Base-by-base conservation (phyloP, 495 filamentous ascomycete genomes). In the Penicillium psychrofluorescens region DNA sequence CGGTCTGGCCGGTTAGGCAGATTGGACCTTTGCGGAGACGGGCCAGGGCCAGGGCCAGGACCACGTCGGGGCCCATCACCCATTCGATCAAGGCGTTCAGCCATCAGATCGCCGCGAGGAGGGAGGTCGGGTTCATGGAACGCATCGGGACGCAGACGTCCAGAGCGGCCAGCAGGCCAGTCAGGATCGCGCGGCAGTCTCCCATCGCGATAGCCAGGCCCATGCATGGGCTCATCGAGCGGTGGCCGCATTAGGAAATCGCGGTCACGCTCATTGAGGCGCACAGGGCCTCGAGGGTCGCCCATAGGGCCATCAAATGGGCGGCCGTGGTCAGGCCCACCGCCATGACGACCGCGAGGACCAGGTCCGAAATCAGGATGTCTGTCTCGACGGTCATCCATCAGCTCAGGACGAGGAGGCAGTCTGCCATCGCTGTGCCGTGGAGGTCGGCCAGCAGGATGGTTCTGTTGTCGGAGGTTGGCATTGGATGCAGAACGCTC, bases 171-270 rank as follows among this genome's bases (percentile, higher is more conserved):
- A 36, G 43, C 36, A 9, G 57, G 56, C 67, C 67, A 69, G 3
- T 67, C 67, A 10, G 48, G 43, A 9, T 68, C 67, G 14, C 64
- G 56, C 29, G 48, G 57, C 34, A 48, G 45, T 10, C 63, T 57
- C 14, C 51, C 51, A 8, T 71, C 69, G 16, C 66, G 64, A 41
- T 66, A 56, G 11, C 60, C 40, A n/a, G 58, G 56, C 1, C 61
- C 61, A 34, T 62, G 69, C 58, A 69, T 71, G 9, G 64, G 58
- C n/a, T 73, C 69, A 11, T 73, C 68, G 29, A 53, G 36, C 15
- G 54, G 51, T 29, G 64, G 59, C 45, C 66, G 53, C 14, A 53
- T 40, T 12, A 54, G 46, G 38, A 62, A 67, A 1, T 68, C 67
- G 30, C 67, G 58, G 16, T 68, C 68, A 38, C 58, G 55, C 30